Percentiles rank a stretch among this genome's conserved stretches.
phyloP scores from a whole-genome alignment of 106 monocot species.

The Dendrobium nobile region DNA sequence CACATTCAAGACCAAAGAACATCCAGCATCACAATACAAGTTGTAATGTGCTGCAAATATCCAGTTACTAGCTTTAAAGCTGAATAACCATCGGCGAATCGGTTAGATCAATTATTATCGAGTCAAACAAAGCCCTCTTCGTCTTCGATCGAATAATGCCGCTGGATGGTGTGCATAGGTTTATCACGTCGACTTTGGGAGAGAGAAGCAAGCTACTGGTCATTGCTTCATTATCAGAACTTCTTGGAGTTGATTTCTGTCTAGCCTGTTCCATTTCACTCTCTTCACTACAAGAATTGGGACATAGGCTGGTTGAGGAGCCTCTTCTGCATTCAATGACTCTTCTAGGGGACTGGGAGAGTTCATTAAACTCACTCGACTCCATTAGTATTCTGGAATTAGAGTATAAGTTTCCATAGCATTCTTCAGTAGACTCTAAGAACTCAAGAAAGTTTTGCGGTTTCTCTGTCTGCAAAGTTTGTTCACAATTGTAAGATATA shows the following conservation, averaged over 20 bases:
- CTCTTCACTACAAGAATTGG: constrained; percentile 9
- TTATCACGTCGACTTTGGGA: constrained; percentile 37
- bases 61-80: constrained; percentile 21
- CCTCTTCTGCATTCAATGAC: not conserved
- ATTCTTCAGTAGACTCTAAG: not conserved
- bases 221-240: not conserved
- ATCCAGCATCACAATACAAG: not conserved
- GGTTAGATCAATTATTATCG: constrained; percentile 61
- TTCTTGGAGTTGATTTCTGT: not conserved
- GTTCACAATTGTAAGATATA: not conserved
- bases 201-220: not conserved
- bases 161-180: constrained; percentile 54
- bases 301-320: not conserved
- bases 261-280: not conserved
- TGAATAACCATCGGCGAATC: constrained; percentile 53
- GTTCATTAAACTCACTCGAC: not conserved
- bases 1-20: too few species aligned
- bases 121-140: constrained; percentile 12
- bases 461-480: too few species aligned
- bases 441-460: too few species aligned
- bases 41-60: not conserved
- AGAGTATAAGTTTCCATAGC: not conserved
- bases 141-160: constrained; percentile 10
- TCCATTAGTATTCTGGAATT: not conserved
- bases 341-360: not conserved